phyloP scores from a whole-genome alignment of 129 eudicot genomes.

The Helianthus tuberosus region DNA sequence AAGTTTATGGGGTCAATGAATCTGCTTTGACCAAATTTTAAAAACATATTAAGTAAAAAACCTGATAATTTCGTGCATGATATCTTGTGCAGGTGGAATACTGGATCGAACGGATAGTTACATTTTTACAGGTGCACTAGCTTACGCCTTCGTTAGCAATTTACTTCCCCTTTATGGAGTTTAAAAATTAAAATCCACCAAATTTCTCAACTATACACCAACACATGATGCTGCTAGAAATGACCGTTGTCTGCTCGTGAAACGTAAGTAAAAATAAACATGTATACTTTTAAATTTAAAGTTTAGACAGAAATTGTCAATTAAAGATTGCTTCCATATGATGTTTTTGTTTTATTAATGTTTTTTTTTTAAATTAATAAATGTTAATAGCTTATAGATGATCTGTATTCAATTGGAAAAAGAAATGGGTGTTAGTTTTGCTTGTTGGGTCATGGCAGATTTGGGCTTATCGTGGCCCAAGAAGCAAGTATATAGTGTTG shows the following conservation, averaged over 20 bases:
- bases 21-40: no score
- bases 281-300: slow-evolving; percentile 2
- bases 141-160: slow-evolving; percentile 75
- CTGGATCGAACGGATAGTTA: slow-evolving; percentile 96
- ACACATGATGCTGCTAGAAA: slow-evolving; percentile 17
- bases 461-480: slow-evolving; percentile 26
- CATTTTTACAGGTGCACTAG: slow-evolving; percentile 87
- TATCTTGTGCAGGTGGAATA: slow-evolving; percentile 77
- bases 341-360: slow-evolving; percentile 7
- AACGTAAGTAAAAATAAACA: slow-evolving; percentile 12
- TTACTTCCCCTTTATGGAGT: slow-evolving; percentile 82
- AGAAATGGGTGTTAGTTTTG: not conserved
- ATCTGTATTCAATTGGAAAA: not conserved
- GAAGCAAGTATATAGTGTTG: slow-evolving; percentile 17
- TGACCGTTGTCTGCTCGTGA: not conserved
- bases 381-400: slow-evolving; percentile 2
- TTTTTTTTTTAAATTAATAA: slow-evolving; percentile 4
- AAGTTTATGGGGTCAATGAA: not conserved
- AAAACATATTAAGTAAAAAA: no score
- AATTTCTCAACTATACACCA: not conserved
- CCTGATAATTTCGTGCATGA: not conserved
- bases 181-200: slow-evolving; percentile 24
- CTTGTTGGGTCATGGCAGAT: not conserved
- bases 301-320: slow-evolving; percentile 1
- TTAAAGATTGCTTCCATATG: not conserved